phyloP scores from a whole-genome alignment of 1,284 basidiomycete species.

The Sporisorium scitamineum region DNA sequence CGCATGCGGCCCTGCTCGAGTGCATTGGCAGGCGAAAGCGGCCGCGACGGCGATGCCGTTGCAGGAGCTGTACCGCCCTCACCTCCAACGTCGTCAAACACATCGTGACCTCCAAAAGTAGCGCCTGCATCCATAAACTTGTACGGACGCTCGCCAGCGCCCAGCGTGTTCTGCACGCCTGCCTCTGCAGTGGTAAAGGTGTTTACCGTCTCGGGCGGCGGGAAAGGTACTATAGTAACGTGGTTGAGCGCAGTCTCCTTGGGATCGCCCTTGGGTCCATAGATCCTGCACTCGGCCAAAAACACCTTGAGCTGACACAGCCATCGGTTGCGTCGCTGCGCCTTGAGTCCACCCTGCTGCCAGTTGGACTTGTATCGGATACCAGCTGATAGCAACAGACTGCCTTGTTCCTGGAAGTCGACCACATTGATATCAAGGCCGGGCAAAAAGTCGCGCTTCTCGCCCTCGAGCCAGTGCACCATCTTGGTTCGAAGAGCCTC shows the following conservation, averaged over 20 bases:
- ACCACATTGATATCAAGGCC: slow-evolving; percentile 68
- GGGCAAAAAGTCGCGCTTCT: slow-evolving; percentile 68
- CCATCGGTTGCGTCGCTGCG: slow-evolving; percentile 87
- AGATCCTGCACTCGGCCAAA: slow-evolving; percentile 79
- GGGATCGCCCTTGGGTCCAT: slow-evolving; percentile 76
- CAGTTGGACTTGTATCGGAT: slow-evolving; percentile 93
- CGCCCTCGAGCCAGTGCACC: slow-evolving; percentile 80
- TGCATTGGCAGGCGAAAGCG: slow-evolving; percentile 45
- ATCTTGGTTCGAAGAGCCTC: slow-evolving; percentile 83
- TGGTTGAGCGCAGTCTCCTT: slow-evolving; percentile 24
- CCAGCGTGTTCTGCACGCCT: slow-evolving; percentile 38
- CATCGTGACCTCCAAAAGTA: slow-evolving; percentile 33
- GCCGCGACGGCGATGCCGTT: slow-evolving; percentile 42
- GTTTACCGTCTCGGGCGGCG: slow-evolving; percentile 25
- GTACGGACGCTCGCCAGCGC: slow-evolving; percentile 40
- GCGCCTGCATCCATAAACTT: slow-evolving; percentile 49
- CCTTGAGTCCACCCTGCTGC: slow-evolving; percentile 78
- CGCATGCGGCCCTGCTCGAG: slow-evolving; percentile 46
- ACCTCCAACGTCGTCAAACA: slow-evolving; percentile 36
- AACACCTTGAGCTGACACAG: slow-evolving; percentile 84
- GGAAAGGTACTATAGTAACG: slow-evolving; percentile 42
- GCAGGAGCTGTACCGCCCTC: slow-evolving; percentile 28
- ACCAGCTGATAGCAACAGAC: slow-evolving; percentile 81
- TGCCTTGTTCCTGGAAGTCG: slow-evolving; percentile 86
- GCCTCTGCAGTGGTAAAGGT: slow-evolving; percentile 31